A percentile compares a stretch with the other conserved stretches of the same genome.
phyloP scores from a whole-genome alignment of 257 asterid genomes.

The Handroanthus guayacan region DNA sequence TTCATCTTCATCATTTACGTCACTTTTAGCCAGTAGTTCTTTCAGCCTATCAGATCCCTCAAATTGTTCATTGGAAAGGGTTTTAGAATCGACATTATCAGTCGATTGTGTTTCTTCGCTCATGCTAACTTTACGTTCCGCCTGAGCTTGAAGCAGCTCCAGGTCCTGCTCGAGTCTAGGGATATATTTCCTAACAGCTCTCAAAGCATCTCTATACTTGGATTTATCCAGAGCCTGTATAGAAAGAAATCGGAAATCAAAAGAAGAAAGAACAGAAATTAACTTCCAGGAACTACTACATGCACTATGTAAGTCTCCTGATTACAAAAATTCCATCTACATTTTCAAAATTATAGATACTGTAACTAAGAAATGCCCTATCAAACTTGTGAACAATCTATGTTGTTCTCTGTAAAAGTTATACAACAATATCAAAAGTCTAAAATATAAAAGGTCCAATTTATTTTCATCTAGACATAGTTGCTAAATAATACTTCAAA shows the following conservation, averaged over 20 bases:
- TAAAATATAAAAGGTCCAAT: no score
- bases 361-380: no score
- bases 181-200: constrained; percentile 77
- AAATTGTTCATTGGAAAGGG: constrained; percentile 37
- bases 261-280: constrained; percentile 15
- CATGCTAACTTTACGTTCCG: constrained; percentile 44
- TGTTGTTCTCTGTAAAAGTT: no score
- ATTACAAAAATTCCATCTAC: no score
- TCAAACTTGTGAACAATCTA: no score
- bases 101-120: constrained; percentile 40
- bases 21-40: constrained; percentile 60
- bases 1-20: constrained; percentile 44
- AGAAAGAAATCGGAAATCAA: constrained; percentile 15
- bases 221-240: constrained; percentile 97
- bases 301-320: no score
- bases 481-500: no score
- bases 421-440: no score
- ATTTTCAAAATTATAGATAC: no score
- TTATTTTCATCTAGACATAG: no score
- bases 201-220: constrained; percentile 82
- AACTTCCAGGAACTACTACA: constrained; percentile 25
- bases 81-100: constrained; percentile 39
- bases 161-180: constrained; percentile 93
- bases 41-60: constrained; percentile 68
- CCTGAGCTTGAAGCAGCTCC: constrained; percentile 75